These are phyloP conservation scores for Xylaria telfairii DNA, from an alignment of 495 filamentous ascomycete genomes.

Conservation along the genomic window DNA sequence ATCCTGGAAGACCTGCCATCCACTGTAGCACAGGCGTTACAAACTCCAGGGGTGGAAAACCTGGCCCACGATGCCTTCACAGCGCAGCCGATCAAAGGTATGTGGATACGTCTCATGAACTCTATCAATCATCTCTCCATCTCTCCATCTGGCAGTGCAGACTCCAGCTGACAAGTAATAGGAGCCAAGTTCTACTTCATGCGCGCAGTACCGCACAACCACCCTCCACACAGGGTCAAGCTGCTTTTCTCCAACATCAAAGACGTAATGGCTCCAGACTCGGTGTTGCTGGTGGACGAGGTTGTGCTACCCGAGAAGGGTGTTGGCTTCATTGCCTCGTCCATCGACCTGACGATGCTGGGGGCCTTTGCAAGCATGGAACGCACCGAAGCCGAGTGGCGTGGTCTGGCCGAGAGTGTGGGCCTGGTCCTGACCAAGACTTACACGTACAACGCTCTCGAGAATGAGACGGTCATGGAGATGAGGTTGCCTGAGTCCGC, in stretches of 20 bases:
- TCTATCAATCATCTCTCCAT: too few species aligned
- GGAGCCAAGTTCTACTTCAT: conserved; percentile 52
- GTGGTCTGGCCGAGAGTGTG: not conserved
- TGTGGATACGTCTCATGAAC: too few species aligned
- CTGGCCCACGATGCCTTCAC: conserved; percentile 48
- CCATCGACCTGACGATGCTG: conserved; percentile 27
- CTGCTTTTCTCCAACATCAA: conserved; percentile 45
- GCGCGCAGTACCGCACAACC: conserved; percentile 51
- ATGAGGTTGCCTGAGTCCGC: too few species aligned
- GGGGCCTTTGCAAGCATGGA: conserved; percentile 9
- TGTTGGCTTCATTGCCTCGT: not conserved
- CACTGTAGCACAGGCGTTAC: conserved; percentile 40
- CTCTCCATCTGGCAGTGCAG: too few species aligned
- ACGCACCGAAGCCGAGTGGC: conserved; percentile 21
- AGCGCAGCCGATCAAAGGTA: not conserved
- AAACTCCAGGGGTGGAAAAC: conserved; percentile 45
- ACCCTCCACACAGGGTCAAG: conserved; percentile 38
- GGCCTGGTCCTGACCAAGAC: conserved; percentile 48
- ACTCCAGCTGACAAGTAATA: too few species aligned
- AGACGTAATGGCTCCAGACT: conserved; percentile 44
- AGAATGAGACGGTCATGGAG: conserved; percentile 29
- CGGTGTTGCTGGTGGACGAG: conserved; percentile 50
- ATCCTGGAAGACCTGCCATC: conserved; percentile 55
- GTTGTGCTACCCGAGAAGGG: conserved; percentile 39
- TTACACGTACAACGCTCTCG: conserved; percentile 33